Conservation (phyloP, 1,284 basidiomycete species). For the Leccinum huronense region DNA sequence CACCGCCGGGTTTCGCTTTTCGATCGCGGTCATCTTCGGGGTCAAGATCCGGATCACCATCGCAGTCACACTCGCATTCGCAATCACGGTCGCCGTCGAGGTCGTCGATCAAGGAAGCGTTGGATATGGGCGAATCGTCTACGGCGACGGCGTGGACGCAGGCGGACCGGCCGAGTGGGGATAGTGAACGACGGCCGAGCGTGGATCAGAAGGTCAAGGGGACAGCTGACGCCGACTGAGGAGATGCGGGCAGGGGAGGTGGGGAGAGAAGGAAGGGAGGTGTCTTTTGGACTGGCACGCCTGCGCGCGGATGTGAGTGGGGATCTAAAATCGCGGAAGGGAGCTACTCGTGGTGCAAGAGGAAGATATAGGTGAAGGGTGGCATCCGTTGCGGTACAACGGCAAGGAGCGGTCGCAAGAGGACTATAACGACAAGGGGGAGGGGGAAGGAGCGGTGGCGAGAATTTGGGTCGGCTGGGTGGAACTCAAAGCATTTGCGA, state of each 20-base stretch:
- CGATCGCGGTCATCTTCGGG: conserved; percentile 3
- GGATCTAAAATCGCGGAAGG: conserved; percentile 10
- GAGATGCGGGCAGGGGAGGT: not conserved
- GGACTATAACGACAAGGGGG: conserved; percentile 3
- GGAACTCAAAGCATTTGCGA: conserved; percentile 28
- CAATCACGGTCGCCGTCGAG: conserved; percentile 14
- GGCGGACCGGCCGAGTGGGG: conserved; percentile 16
- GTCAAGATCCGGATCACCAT: not conserved
- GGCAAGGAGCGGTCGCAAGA: conserved; percentile 18
- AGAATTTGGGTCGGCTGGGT: conserved; percentile 17
- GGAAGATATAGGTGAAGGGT: conserved; percentile 31
- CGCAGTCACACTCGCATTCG: conserved; percentile 11
- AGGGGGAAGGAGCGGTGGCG: conserved; percentile 16
- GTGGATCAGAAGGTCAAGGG: conserved; percentile 8
- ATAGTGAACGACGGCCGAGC: conserved; percentile 11
- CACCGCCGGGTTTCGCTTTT: conserved; percentile 1
- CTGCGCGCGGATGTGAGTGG: not conserved
- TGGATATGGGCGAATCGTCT: conserved; percentile 25
- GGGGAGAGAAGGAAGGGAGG: not conserved
- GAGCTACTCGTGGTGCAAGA: conserved; percentile 27
- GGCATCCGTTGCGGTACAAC: conserved; percentile 25
- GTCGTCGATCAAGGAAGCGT: conserved; percentile 17
- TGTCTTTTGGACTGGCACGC: not conserved
- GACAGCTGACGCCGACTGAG: conserved; percentile 6
- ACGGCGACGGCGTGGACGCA: conserved; percentile 30